A percentile compares a stretch with the other conserved stretches of the same genome.
These are phyloP conservation scores for Rhynchospora tenuis DNA, from an alignment of 176 grass and related monocot genomes.

Conservation along the genomic window DNA sequence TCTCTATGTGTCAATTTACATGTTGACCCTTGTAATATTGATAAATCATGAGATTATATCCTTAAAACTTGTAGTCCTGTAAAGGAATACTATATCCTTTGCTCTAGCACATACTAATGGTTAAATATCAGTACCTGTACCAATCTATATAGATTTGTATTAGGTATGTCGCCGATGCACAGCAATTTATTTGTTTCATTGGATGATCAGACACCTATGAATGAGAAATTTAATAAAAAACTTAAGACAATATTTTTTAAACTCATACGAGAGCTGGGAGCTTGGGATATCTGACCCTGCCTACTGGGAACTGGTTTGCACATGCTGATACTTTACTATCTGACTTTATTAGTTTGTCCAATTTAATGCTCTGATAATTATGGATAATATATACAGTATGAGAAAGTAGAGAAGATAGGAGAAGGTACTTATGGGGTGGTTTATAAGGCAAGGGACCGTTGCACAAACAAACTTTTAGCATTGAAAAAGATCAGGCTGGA, in stretches of 20 bases:
- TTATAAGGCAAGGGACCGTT: conserved; percentile 62
- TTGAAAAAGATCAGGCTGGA: conserved; percentile 86
- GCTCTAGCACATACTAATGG: not conserved
- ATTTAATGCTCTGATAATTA: not conserved
- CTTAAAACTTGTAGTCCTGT: not conserved
- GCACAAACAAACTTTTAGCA: conserved; percentile 64
- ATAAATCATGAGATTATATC: not conserved
- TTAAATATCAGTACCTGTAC: not conserved
- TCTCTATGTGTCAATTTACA: not conserved
- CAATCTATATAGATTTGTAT: not conserved
- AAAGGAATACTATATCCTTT: not conserved
- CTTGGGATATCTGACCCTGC: not conserved
- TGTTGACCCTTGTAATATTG: not conserved
- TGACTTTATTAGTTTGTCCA: not conserved
- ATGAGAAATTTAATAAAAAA: not conserved
- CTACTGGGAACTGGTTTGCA: not conserved
- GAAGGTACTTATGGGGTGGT: conserved; percentile 86
- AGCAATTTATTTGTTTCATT: not conserved
- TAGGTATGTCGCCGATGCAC: not conserved
- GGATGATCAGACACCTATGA: not conserved
- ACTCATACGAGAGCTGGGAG: not conserved
- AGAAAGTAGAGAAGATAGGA: conserved; percentile 89
- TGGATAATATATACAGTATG: conserved; percentile 40
- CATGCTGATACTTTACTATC: not conserved
- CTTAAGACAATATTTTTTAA: not conserved